Base-by-base conservation (phyloP, 176 grass and related monocot genomes). In the Luzula sylvatica region DNA sequence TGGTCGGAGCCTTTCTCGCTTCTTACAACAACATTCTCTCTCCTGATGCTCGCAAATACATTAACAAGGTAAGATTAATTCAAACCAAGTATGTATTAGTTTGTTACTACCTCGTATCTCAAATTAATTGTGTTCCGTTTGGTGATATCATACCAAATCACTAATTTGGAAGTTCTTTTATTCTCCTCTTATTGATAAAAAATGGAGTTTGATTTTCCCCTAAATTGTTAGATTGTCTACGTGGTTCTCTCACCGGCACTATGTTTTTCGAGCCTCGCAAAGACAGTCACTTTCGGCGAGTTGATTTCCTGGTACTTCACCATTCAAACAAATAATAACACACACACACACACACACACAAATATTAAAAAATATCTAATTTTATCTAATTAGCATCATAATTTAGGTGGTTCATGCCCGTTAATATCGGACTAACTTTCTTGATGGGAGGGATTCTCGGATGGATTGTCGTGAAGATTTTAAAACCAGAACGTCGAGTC, bases 401-500 rank as follows among this genome's bases (percentile, higher is more conserved):
- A n/a, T n/a, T 35, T 24, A 74, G 71, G 71, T 74, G 71, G 71
- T 74, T 74, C 39, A 74, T 74, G 71, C 49, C 52, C 3, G 50
- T 74, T 22, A 74, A 74, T 26, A 51, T 66, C 12, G 71, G 60
- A 14, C 49, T 74, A 5, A 51, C 42, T 13, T 61, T 74, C 19
- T 48, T 66, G 25, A 11, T 57, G 9, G 71, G 71, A 15, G 61
- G 47, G 15, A 40, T 72, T 28, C 70, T 73, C 44, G 70, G 70
- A 20, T 63, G 70, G 57, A 73, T 73, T 20, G 47, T 11, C 2
- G 70, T 53, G 22, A 73, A 73, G 19, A 73, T 73, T 52, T 38
- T 73, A 38, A 73, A 47, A n/a, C 70, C 47, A 7, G 35, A 11
- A 28, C 14, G 23, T 5, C 23, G 64, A n/a, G 25, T 65, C 2